phyloP scores from a whole-genome alignment of 2,329 filamentous ascomycete genomes.

The Neonectria coccinea region DNA sequence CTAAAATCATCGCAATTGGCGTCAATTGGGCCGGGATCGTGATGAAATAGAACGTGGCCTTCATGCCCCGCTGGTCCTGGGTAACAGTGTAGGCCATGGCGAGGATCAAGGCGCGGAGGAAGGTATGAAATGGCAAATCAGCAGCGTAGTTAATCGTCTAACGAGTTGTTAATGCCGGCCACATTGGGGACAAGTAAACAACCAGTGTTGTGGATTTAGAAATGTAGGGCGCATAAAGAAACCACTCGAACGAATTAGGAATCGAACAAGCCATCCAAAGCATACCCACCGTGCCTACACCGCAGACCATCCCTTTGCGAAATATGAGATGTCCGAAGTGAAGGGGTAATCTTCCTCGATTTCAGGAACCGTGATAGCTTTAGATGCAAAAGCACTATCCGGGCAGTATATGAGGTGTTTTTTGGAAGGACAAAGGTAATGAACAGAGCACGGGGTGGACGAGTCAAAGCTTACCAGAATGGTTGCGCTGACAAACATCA shows the following conservation, averaged over 20 bases:
- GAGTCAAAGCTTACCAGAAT: constrained; percentile 78
- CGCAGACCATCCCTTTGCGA: constrained; percentile 75
- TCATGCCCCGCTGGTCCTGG: constrained; percentile 84
- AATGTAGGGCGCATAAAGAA: constrained; percentile 73
- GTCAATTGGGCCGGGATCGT: constrained; percentile 85
- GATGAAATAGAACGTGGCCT: constrained; percentile 83
- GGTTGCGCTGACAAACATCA: constrained; percentile 76
- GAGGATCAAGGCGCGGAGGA: constrained; percentile 76
- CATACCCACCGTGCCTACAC: constrained; percentile 82
- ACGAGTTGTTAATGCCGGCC: constrained; percentile 41
- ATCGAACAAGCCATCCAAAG: constrained; percentile 76
- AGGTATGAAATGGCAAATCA: constrained; percentile 54
- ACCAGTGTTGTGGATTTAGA: constrained; percentile 35
- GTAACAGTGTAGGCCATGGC: constrained; percentile 86
- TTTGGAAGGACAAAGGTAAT: constrained; percentile 29
- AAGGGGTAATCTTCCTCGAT: constrained; percentile 84
- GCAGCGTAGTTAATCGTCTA: constrained; percentile 50
- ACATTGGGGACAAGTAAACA: constrained; percentile 19
- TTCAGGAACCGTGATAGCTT: constrained; percentile 88
- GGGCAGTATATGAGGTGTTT: constrained; percentile 77
- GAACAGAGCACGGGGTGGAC: constrained; percentile 39
- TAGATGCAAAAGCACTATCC: constrained; percentile 72
- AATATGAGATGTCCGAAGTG: constrained; percentile 71
- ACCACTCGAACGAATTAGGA: constrained; percentile 70
- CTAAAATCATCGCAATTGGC: constrained; percentile 81